A percentile compares a stretch with the other conserved stretches of the same genome.
Evolutionary conservation across 371 early-diverging fungal genomes (phyloP).

Genomic region (Mortierella sp.): DNA sequence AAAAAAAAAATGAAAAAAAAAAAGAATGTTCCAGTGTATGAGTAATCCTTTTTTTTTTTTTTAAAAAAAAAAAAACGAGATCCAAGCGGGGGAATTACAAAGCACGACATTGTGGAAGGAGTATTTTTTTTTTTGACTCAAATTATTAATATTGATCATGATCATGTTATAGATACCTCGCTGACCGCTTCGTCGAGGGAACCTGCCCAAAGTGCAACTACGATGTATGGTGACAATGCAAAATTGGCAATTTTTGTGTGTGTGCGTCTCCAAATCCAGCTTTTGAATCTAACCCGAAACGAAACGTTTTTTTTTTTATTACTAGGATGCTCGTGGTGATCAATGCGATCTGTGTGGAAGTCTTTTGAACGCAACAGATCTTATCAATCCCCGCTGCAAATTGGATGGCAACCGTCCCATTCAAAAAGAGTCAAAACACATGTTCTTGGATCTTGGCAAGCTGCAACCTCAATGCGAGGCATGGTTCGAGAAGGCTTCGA

Average conservation of each 20-base stretch:
- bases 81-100: conserved; percentile 6
- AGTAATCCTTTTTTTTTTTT: conserved; percentile 1
- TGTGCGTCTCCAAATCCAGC: not conserved
- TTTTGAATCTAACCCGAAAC: not conserved
- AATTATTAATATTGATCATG: not conserved
- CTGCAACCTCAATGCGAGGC: conserved; percentile 83
- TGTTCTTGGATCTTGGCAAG: conserved; percentile 92
- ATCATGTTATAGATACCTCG: conserved; percentile 87
- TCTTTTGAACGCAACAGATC: conserved; percentile 93
- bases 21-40: conserved; percentile 2
- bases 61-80: not conserved
- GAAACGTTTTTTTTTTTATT: not conserved
- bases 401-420: conserved; percentile 89
- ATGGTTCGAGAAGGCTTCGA: conserved; percentile 78
- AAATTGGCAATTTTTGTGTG: not conserved
- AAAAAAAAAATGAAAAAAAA: not conserved
- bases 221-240: conserved; percentile 59
- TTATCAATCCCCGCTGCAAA: conserved; percentile 97
- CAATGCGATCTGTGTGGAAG: conserved; percentile 99
- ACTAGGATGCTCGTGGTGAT: conserved; percentile 96
- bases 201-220: conserved; percentile 94
- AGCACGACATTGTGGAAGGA: conserved; percentile 1
- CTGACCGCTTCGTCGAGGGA: conserved; percentile 99
- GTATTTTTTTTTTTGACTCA: too few species aligned
- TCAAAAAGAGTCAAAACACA: conserved; percentile 89